A percentile compares a stretch with the other conserved stretches of the same genome.
These are phyloP conservation scores for Colletotrichum sp. DNA, from an alignment of 2,329 filamentous ascomycete genomes.

Conservation along the genomic window DNA sequence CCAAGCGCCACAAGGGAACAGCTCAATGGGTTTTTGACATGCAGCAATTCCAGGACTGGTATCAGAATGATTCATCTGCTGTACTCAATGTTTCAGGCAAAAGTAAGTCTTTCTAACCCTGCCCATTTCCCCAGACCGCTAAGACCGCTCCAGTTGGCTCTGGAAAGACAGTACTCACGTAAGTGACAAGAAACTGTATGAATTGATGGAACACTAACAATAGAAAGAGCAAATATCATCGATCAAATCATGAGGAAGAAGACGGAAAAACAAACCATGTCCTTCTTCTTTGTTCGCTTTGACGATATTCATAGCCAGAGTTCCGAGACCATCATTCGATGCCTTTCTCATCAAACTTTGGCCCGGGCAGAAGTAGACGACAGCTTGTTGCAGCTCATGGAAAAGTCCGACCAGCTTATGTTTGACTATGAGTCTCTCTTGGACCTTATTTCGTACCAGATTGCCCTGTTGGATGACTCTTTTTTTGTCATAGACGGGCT, in stretches of 20 bases:
- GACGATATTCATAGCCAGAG: background rate
- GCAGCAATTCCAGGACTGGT: background rate
- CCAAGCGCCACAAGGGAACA: background rate
- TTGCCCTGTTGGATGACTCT: fast-evolving
- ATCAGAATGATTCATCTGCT: background rate
- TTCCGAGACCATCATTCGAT: background rate
- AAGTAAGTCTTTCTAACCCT: too few species aligned
- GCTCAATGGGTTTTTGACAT: background rate
- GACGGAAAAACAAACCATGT: background rate
- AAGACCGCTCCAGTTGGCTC: too few species aligned
- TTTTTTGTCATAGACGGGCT: background rate
- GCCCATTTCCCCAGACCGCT: too few species aligned
- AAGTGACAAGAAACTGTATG: background rate
- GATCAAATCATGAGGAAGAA: background rate
- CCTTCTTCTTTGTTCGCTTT: background rate
- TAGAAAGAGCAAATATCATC: background rate
- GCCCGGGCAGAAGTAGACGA: background rate
- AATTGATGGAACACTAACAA: background rate
- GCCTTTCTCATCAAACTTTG: too few species aligned
- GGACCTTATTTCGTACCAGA: background rate
- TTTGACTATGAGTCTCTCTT: background rate
- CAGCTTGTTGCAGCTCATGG: too few species aligned
- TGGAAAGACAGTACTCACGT: background rate
- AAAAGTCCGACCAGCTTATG: too few species aligned
- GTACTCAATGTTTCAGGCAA: background rate